Evolutionary conservation across 768 basidiomycete genomes (phyloP), one percentile per base, ranked within the genome.

Genomic region (Lactarius akahatsu): DNA sequence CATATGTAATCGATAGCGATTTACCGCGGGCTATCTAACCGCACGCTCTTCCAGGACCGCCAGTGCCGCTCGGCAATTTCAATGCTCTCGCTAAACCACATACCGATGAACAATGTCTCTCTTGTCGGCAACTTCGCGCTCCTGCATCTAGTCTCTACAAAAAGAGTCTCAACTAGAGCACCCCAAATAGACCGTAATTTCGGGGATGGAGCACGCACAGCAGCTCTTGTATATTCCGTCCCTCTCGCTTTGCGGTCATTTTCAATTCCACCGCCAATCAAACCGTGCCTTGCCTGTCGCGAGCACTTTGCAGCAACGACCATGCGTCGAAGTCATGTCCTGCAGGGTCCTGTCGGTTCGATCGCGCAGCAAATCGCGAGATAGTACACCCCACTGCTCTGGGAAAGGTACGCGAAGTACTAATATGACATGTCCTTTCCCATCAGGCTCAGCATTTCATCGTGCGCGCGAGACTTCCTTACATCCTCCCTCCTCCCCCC

Each of bases 341-440:
- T 50, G 47, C 47, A 50, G 47, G 47, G 47, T 50, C 47, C 47
- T 13, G n/a, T 50, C 47, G 23, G 47, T 50, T 26, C n/a, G 47
- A 50, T 50, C 47, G 13, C 23, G 2, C 47, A 50, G 23, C 11
- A 23, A 23, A 11, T 13, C 10, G 43, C 43, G 45, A n/a, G 45
- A 47, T 47, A 41, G n/a, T 20, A 47, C n/a, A n/a, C n/a, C 11
- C 47, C 10, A 6, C 47, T 50, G 47, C 11, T 50, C 45, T 47
- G n/a, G 45, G 45, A 11, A 47, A 47, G 45, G 45, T 47, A 47
- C 47, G 23, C 47, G 47, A 26, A 26, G n/a, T 13, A 50, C n/a
- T 23, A 2, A 23, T 23, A 50, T 50, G 23, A 50, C 47, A n/a
- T 23, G 47, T 23, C 23, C 47, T 23, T 47, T 50, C 47, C 47